Conservation (phyloP, 2,329 filamentous ascomycete genomes). For the Fusarium drepaniforme region DNA sequence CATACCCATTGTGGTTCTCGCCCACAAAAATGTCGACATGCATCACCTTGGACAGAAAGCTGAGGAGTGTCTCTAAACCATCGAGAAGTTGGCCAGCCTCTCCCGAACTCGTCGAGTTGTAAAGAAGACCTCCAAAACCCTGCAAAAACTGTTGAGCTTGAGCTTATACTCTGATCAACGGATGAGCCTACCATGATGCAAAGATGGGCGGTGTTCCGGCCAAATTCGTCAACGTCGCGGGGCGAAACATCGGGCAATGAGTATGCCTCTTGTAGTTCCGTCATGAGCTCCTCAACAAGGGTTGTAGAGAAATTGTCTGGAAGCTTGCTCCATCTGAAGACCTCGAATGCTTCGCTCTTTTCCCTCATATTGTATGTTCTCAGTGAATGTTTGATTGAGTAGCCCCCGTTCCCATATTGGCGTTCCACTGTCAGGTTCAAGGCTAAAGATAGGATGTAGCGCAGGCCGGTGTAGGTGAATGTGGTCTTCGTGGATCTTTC, state of each 20-base stretch:
- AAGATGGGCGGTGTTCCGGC: neutral
- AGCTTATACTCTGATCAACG: neutral
- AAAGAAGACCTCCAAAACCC: neutral
- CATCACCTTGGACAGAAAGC: neutral
- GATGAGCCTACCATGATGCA: neutral
- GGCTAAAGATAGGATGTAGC: accelerated
- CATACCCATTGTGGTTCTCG: neutral
- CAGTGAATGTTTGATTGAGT: neutral
- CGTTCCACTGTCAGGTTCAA: neutral
- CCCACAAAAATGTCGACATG: neutral
- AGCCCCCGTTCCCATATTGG: neutral
- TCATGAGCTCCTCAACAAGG: too few species aligned
- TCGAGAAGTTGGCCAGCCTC: neutral
- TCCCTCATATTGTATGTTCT: neutral
- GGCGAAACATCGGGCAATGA: neutral
- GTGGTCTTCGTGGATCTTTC: neutral
- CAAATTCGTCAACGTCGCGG: neutral
- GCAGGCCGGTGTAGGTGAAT: neutral
- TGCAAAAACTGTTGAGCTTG: neutral
- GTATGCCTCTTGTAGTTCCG: too few species aligned
- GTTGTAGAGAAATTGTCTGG: too few species aligned
- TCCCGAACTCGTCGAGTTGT: too few species aligned
- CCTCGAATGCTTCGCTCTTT: neutral
- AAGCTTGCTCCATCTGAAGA: neutral
- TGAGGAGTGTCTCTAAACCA: neutral